These are phyloP conservation scores for Cryptococcus sp. DNA, from an alignment of 1,284 basidiomycete species.

Conservation along the genomic window DNA sequence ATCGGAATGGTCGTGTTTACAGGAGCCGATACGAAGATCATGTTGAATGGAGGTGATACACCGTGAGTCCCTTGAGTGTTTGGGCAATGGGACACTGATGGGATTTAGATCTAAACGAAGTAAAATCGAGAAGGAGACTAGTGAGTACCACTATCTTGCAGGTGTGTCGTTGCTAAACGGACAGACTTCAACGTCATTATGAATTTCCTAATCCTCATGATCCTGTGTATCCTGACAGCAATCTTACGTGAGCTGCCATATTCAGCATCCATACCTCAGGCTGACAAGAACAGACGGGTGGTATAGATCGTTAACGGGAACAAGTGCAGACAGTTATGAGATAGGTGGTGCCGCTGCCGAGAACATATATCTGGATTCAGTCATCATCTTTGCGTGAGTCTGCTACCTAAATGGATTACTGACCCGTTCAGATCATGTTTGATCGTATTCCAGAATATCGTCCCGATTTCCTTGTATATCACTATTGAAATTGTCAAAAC, in stretches of 20 bases:
- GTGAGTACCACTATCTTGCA: slow-evolving; percentile 8
- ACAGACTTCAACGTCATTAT: slow-evolving; percentile 70
- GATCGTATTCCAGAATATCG: slow-evolving; percentile 96
- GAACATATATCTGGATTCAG: slow-evolving; percentile 65
- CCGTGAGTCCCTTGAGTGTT: slow-evolving; percentile 48
- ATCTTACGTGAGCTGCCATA: slow-evolving; percentile 27
- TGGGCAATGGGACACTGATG: background rate
- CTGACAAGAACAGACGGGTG: slow-evolving; percentile 59
- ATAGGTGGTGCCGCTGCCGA: slow-evolving; percentile 58
- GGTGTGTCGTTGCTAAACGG: background rate
- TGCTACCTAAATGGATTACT: background rate
- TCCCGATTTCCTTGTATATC: slow-evolving; percentile 94
- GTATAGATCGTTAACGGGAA: slow-evolving; percentile 59
- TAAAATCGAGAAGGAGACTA: slow-evolving; percentile 98
- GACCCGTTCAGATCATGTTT: slow-evolving; percentile 63
- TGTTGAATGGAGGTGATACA: slow-evolving; percentile 89
- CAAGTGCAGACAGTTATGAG: slow-evolving; percentile 73
- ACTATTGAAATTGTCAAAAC: slow-evolving; percentile 97
- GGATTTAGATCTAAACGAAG: slow-evolving; percentile 66
- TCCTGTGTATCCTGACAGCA: slow-evolving; percentile 67
- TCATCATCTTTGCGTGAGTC: slow-evolving; percentile 85
- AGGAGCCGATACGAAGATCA: slow-evolving; percentile 94
- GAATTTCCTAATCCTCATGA: slow-evolving; percentile 77
- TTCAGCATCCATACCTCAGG: background rate
- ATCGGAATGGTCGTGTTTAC: slow-evolving; percentile 93